A percentile compares a stretch with the other conserved stretches of the same genome.
phyloP scores from a whole-genome alignment of 2,329 filamentous ascomycete species.

The Aspergillus jensenii region DNA sequence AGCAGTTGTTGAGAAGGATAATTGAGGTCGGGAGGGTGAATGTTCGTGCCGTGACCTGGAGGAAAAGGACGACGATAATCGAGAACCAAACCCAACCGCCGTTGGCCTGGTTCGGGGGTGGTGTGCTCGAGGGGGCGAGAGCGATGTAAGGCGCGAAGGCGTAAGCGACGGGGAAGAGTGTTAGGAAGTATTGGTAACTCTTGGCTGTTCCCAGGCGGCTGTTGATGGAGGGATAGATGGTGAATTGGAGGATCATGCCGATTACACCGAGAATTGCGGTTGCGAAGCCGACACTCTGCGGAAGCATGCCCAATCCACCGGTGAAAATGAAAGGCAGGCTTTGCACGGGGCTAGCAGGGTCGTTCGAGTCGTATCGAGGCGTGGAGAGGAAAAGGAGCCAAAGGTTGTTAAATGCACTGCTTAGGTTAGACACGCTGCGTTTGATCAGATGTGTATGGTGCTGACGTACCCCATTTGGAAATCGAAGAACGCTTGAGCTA shows the following conservation, averaged over 20 bases:
- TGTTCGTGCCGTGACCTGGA: constrained; percentile 72
- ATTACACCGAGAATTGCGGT: constrained; percentile 74
- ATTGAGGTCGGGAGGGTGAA: constrained; percentile 63
- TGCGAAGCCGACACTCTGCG: constrained; percentile 68
- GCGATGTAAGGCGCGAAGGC: constrained; percentile 70
- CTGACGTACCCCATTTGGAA: constrained; percentile 59
- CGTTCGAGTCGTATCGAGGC: constrained; percentile 53
- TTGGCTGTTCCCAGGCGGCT: constrained; percentile 65
- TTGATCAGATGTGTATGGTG: neutral
- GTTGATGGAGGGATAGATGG: constrained; percentile 69
- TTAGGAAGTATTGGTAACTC: constrained; percentile 66
- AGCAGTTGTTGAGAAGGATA: constrained; percentile 61
- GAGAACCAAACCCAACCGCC: constrained; percentile 61
- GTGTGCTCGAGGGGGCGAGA: constrained; percentile 60
- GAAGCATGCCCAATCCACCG: constrained; percentile 71
- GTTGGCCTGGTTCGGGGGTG: constrained; percentile 39
- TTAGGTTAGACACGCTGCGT: neutral
- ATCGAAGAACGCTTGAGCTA: constrained; percentile 68
- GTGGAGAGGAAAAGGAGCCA: constrained; percentile 79
- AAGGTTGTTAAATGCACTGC: constrained; percentile 70
- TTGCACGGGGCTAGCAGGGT: constrained; percentile 43
- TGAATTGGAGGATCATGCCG: constrained; percentile 69
- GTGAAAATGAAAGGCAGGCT: constrained; percentile 59
- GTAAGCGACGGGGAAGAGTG: constrained; percentile 71
- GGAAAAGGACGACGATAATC: constrained; percentile 62